Base-by-base conservation (phyloP, 169 alveolate species). In the Eimeria maxima region DNA sequence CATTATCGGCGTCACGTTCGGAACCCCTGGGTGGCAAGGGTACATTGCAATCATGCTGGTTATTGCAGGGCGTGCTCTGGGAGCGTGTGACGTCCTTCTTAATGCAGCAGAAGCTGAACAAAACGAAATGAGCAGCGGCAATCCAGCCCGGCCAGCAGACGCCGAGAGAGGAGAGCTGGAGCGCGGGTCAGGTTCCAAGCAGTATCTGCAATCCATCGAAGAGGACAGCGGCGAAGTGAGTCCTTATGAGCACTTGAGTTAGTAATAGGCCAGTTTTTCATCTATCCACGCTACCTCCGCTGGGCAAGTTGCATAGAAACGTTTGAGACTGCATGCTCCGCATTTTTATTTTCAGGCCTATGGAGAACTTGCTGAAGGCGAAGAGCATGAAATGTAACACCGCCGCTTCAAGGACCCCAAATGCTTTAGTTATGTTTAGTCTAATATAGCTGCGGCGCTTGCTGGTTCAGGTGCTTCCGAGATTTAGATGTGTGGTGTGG, bases 1-100 rank as follows among this genome's bases (percentile, higher is more conserved):
- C 95, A 89, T 98, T 80, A 98, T 98, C 83, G 99, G 99, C 86
- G 90, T 97, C 73, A 92, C 97, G 16, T 98, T 97, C 96, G 97
- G 97, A 95, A 95, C 96, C 83, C 98, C 98, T 53, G 97, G 98
- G 18, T 95, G 97, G 94, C 97, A 95, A 88, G 97, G 98, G 4
- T 97, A 95, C 47, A 88, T 97, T 29, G 96, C 97, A 53, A 96
- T 97, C 20, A 14, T 97, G 69, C 92, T 97, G 57, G 99, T 98
- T 33, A 88, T 98, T 80, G 96, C 97, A 13, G 98, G 99, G 18
- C 97, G 99, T 42, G 96, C 98, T 20, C 86, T 98, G 92, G 97
- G 98, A 44, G 98, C 98, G 83, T 97, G 93, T 76, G 99, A 98
- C 83, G 98, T 97, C 20, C 93, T 98, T 65, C 94, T 95, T 42